Evolutionary conservation across 768 basidiomycete species (phyloP), one percentile per base, ranked within the genome.

Genomic region (Hygrocybe coccinea): DNA sequence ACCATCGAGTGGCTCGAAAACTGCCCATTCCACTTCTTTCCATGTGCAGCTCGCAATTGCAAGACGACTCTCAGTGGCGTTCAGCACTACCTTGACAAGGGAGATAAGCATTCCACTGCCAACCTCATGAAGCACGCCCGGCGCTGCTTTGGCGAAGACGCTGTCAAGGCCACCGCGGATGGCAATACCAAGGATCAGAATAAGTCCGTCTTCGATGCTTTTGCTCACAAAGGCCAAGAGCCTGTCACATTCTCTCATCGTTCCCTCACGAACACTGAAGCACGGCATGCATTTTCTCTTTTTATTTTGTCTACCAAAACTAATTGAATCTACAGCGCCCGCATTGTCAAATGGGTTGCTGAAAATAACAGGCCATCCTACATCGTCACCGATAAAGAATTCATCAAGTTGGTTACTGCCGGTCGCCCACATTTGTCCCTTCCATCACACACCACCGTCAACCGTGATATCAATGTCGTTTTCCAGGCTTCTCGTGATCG

Each of bases 401-500:
- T 74, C 52, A 39, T 56, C 1, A 45, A 21, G 2, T 50, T 76
- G 10, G 70, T 73, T 67, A 71, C 68, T 46, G 71, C 70, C 0
- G 70, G 71, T 0, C 54, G 67, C 5, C 75, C 71, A 0, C 62
- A 67, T 11, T 62, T 68, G n/a, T 70, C 70, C 51, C 36, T 77
- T 41, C 74, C 74, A 0, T 71, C 67, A 0, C 58, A 61, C 2
- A 24, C 54, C 0, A 76, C 70, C 1, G 66, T 78, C 1, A 65
- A 65, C 0, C 57, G 61, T 1, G 71, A 76, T 55, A 60, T 70
- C 1, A 56, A 66, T 48, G n/a, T 56, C 0, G 65, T 73, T 0
- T 76, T 74, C 47, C 55, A 24, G 1, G 22, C 48, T 7, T 56
- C 56, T 8, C 37, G 57, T 0, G 19, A 64, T 14, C 39, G 58